A percentile compares a stretch with the other conserved stretches of the same genome.
Conservation (phyloP, 2,329 filamentous ascomycete species). For the Mycogone perniciosa region DNA sequence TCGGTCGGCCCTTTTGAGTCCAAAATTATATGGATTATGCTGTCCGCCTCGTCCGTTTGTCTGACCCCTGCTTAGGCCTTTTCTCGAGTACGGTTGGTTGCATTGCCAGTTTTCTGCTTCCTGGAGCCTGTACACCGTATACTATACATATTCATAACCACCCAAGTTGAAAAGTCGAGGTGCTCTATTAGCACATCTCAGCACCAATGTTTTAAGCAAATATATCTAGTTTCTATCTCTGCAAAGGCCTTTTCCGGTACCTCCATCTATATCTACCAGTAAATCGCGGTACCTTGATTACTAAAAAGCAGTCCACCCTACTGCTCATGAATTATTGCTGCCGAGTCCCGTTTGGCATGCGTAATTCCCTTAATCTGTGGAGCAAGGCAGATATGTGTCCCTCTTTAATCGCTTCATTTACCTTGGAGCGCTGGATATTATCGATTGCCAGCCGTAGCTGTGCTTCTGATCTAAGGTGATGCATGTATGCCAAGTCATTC, state of each 20-base stretch:
- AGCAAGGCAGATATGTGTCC: slow-evolving; percentile 5
- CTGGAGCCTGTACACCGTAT: not conserved
- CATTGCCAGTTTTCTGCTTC: slow-evolving; percentile 4
- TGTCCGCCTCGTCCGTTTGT: slow-evolving; percentile 8
- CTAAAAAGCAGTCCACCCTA: not conserved
- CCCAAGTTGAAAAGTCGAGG: too few relatives aligned
- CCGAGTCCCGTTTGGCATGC: slow-evolving; percentile 8
- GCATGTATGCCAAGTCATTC: not conserved
- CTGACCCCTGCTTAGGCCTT: slow-evolving; percentile 3
- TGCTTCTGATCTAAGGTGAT: slow-evolving; percentile 37
- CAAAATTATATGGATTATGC: not conserved
- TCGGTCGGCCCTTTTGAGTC: not conserved
- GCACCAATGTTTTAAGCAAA: too few relatives aligned
- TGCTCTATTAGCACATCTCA: too few relatives aligned
- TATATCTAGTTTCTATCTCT: not conserved
- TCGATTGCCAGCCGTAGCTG: slow-evolving; percentile 60
- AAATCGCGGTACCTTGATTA: not conserved
- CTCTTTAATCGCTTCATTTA: slow-evolving; percentile 4
- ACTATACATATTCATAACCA: not conserved
- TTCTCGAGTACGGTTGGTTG: slow-evolving; percentile 7
- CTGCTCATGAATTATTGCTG: slow-evolving; percentile 6
- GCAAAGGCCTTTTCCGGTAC: not conserved
- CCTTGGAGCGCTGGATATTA: slow-evolving; percentile 41
- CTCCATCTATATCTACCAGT: not conserved
- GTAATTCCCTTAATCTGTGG: slow-evolving; percentile 11